Conservation (phyloP, 2,329 filamentous ascomycete species). For the Metarhizium guizhouense region DNA sequence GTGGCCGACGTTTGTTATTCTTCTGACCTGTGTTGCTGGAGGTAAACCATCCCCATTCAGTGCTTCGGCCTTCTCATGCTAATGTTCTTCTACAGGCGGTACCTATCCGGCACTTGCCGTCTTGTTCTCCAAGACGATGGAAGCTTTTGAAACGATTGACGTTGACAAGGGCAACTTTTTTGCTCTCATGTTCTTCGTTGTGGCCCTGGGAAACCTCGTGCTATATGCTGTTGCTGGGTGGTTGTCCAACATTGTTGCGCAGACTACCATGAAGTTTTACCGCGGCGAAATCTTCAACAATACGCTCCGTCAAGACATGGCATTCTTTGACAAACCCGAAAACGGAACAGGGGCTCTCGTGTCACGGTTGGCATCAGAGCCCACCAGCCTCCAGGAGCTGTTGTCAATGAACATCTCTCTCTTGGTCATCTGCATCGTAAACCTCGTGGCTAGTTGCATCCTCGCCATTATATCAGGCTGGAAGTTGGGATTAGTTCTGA, state of each 20-base stretch:
- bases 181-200: slow-evolving; percentile 46
- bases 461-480: slow-evolving; percentile 38
- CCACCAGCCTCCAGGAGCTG: slow-evolving; percentile 40
- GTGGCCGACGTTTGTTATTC: slow-evolving; percentile 11
- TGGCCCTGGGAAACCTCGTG: slow-evolving; percentile 37
- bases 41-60: slow-evolving; percentile 11
- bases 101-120: slow-evolving; percentile 32
- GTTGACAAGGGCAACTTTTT: slow-evolving; percentile 38
- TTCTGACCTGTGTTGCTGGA: slow-evolving; percentile 17
- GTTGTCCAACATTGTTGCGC: slow-evolving; percentile 26
- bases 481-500: slow-evolving; percentile 40
- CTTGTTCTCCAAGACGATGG: slow-evolving; percentile 30
- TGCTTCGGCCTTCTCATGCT: neutral
- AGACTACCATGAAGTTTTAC: slow-evolving; percentile 25
- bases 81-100: slow-evolving; percentile 16
- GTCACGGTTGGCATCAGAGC: slow-evolving; percentile 26
- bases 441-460: slow-evolving; percentile 34
- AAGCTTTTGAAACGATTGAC: slow-evolving; percentile 17
- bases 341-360: slow-evolving; percentile 31
- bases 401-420: slow-evolving; percentile 39
- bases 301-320: slow-evolving; percentile 45
- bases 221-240: slow-evolving; percentile 31
- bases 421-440: slow-evolving; percentile 36
- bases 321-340: slow-evolving; percentile 31
- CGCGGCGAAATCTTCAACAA: slow-evolving; percentile 36